Base-by-base conservation (phyloP, 2,329 filamentous ascomycete genomes). In the Aspergillus brasiliensis region DNA sequence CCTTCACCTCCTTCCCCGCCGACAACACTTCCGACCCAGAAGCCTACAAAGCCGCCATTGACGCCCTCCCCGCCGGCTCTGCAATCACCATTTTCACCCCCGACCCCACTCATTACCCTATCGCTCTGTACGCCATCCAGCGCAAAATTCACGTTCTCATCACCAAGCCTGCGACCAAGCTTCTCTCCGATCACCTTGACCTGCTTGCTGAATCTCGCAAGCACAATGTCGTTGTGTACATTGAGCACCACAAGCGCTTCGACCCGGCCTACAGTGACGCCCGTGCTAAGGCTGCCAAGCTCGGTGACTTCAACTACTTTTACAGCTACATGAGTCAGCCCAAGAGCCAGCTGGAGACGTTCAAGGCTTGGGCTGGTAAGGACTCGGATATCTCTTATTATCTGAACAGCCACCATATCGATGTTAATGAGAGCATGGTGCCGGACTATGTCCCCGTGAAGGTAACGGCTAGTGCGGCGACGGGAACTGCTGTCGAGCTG, bases 291-390 rank as follows among this genome's bases (percentile, higher is more conserved):
- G 91, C 91, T 13, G 80, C 86, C 72, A 87, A 83, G 56, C 82
- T 97, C 7, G 93, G 93, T 65, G 92, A 97, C 79, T 97, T 97
- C 86, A 97, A 96, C 83, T 97, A 97, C 83, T 97, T 96, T 76
- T 97, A 97, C 84, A 90, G 86, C 69, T 97, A 97, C 85, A 96
- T 97, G 92, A 91, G 88, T 52, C 92, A 97, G 82, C 91, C 89
- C 62, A 96, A 96, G 80, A 91, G 84, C 53, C 92, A 96, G 80
- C 85, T 97, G 51, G 91, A 96, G 82, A 97, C 92, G 0, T 97
- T 97, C 87, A 93, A 92, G 78, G 90, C 92, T 3, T 97, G 92
- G 92, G 93, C 93, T 0, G 93, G 93, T 64, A 87, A 89, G 70
- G 92, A 97, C 68, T 93, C 89, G 28, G 94, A 97, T 76, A 97